A percentile compares a stretch with the other conserved stretches of the same genome.
These are phyloP conservation scores for Tetrahymena borealis DNA, from an alignment of 73 alveolate genomes.

Conservation along the genomic window DNA sequence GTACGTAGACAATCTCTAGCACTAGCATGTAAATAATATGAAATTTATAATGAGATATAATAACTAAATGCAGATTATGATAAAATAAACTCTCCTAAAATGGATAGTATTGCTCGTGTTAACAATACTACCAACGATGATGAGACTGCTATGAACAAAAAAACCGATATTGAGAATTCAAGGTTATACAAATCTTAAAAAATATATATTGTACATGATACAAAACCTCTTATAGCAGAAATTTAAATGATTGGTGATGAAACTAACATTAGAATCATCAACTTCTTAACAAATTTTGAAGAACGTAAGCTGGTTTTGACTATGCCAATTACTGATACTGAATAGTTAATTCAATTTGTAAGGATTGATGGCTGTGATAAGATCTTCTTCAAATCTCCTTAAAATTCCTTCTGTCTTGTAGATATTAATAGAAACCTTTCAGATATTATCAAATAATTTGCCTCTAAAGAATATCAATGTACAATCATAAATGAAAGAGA, in stretches of 20 bases:
- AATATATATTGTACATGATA: background rate
- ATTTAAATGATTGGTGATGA: background rate
- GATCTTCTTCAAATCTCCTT: background rate
- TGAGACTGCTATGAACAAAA: background rate
- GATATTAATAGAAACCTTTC: background rate
- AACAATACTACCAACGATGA: background rate
- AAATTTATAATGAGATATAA: too few species aligned
- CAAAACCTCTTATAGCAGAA: background rate
- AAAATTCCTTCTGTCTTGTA: background rate
- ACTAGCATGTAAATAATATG: too few species aligned
- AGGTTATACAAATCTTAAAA: background rate
- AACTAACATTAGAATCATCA: background rate
- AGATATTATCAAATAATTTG: background rate
- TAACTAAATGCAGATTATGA: too few species aligned
- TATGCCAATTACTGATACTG: background rate
- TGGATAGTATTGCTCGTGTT: too few species aligned
- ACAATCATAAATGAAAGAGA: background rate
- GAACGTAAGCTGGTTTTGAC: background rate
- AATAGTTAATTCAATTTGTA: background rate
- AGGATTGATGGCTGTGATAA: background rate
- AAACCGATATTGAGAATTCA: background rate
- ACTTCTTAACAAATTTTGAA: background rate
- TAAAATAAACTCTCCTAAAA: too few species aligned
- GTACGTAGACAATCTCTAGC: background rate
- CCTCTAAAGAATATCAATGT: background rate